These are phyloP conservation scores for Lophium mytilinum DNA, from an alignment of 495 filamentous ascomycete species.

Conservation along the genomic window DNA sequence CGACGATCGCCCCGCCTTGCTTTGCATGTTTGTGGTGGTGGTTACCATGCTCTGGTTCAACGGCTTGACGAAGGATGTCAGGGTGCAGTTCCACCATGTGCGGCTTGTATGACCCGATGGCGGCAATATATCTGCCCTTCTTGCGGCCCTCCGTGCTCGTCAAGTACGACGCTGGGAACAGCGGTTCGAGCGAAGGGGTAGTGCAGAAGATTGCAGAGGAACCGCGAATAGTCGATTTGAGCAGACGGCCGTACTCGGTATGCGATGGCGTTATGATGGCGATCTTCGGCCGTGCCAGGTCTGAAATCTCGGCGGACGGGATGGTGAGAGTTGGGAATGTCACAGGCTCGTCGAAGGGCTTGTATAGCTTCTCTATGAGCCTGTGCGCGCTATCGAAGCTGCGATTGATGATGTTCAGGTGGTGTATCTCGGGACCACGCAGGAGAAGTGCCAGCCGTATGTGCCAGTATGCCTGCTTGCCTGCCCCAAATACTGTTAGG, in stretches of 20 bases:
- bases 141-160: conserved; percentile 60
- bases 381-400: conserved; percentile 53
- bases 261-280: conserved; percentile 62
- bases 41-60: conserved; percentile 43
- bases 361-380: conserved; percentile 52
- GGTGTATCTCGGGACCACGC: conserved; percentile 60
- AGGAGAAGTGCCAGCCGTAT: conserved; percentile 72
- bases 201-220: conserved; percentile 78
- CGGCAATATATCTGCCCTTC: conserved; percentile 70
- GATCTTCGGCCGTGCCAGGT: conserved; percentile 48
- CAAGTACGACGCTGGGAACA: conserved; percentile 57
- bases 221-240: conserved; percentile 57
- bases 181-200: conserved; percentile 51
- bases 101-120: conserved; percentile 75
- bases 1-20: conserved; percentile 68
- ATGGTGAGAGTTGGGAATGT: conserved; percentile 1
- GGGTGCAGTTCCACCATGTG: conserved; percentile 81
- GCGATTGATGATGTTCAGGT: conserved; percentile 72
- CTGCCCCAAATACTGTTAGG: conserved; percentile 79
- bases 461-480: conserved; percentile 91
- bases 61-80: conserved; percentile 63
- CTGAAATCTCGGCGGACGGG: neutral
- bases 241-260: conserved; percentile 57
- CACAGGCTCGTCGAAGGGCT: conserved; percentile 7
- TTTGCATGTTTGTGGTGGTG: conserved; percentile 66